A percentile compares a stretch with the other conserved stretches of the same genome.
Evolutionary conservation across 768 basidiomycete genomes (phyloP).

Genomic region (Cytidiella melzeri): DNA sequence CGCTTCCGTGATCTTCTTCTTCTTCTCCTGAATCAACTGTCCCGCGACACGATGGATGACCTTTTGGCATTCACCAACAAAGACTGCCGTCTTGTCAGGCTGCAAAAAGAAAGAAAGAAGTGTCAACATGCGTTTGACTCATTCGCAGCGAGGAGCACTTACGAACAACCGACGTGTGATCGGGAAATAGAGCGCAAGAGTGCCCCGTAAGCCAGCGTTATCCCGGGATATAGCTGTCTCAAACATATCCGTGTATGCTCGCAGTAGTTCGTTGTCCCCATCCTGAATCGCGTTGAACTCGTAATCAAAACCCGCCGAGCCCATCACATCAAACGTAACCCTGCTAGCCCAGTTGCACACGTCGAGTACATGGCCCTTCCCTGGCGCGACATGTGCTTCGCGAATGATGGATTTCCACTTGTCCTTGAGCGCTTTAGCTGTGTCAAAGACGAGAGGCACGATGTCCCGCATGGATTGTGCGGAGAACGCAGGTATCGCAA

Average conservation of each 20-base stretch:
- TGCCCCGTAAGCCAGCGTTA: constrained; percentile 40
- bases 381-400: constrained; percentile 4
- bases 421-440: constrained; percentile 55
- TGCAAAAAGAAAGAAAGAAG: constrained; percentile 21
- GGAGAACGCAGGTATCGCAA: constrained; percentile 75
- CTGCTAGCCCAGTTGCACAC: constrained; percentile 78
- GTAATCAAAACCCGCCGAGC: constrained; percentile 85
- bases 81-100: constrained; percentile 48
- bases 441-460: constrained; percentile 65
- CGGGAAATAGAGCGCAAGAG: constrained; percentile 54
- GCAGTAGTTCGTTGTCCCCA: constrained; percentile 71
- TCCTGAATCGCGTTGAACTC: constrained; percentile 79
- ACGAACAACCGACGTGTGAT: constrained; percentile 50
- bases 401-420: constrained; percentile 50
- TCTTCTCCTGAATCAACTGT: constrained; percentile 73
- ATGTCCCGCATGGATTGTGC: constrained; percentile 69
- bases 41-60: constrained; percentile 70
- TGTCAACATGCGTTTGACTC: background rate
- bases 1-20: constrained; percentile 58
- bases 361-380: constrained; percentile 45
- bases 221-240: constrained; percentile 57
- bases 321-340: constrained; percentile 88
- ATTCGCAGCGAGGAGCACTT: constrained; percentile 22
- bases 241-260: constrained; percentile 84
- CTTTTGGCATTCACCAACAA: constrained; percentile 48